Percentiles rank a stretch among this genome's conserved stretches.
phyloP scores from a whole-genome alignment of 2,329 filamentous ascomycete species.

The Neonectria faginata region DNA sequence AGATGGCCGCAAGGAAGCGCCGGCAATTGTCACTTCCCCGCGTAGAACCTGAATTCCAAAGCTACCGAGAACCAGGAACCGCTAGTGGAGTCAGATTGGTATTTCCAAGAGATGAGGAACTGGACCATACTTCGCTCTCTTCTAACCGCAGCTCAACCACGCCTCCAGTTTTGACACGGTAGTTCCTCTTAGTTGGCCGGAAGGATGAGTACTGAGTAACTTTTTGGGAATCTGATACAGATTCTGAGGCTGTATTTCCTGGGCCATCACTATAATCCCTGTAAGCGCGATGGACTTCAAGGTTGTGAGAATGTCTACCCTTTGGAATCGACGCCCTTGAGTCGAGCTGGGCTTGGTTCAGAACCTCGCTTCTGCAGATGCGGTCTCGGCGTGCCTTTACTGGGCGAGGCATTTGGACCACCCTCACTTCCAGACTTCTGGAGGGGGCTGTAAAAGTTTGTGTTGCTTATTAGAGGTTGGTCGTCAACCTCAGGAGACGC shows the following conservation, averaged over 20 bases:
- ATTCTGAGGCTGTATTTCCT: conserved; percentile 13
- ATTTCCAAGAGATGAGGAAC: neutral
- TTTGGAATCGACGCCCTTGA: conserved; percentile 24
- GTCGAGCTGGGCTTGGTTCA: conserved; percentile 26
- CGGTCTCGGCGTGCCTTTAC: conserved; percentile 34
- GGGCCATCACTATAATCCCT: conserved; percentile 15
- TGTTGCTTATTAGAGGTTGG: conserved; percentile 31
- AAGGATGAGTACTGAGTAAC: conserved; percentile 59
- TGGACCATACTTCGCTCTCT: conserved; percentile 60
- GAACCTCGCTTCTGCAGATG: conserved; percentile 24
- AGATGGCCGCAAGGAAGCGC: conserved; percentile 68
- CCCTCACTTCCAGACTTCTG: conserved; percentile 35
- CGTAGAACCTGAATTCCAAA: conserved; percentile 72
- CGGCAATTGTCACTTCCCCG: conserved; percentile 74
- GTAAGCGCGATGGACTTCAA: conserved; percentile 15
- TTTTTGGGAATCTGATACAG: conserved; percentile 14
- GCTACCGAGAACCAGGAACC: conserved; percentile 73
- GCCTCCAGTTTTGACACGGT: conserved; percentile 54
- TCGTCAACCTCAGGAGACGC: conserved; percentile 37
- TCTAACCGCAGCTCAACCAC: conserved; percentile 56
- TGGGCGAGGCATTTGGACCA: conserved; percentile 30
- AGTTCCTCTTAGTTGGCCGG: conserved; percentile 58
- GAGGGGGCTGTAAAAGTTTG: conserved; percentile 48
- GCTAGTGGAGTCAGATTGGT: conserved; percentile 54
- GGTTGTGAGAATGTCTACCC: conserved; percentile 28